A percentile compares a stretch with the other conserved stretches of the same genome.
phyloP scores from a whole-genome alignment of 1,139 yeast species.

The Hanseniaspora uvarum region DNA sequence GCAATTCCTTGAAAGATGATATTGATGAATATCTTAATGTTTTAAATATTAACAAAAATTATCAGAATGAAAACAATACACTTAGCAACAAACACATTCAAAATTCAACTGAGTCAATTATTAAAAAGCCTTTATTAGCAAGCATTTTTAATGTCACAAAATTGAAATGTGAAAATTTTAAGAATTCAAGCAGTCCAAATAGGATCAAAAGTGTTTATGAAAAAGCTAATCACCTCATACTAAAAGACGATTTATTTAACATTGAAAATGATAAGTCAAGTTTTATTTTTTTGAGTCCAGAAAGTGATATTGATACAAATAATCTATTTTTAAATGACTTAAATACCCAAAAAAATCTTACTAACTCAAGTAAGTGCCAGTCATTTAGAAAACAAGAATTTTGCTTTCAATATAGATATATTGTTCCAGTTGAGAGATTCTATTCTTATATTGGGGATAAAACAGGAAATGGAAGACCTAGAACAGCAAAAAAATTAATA shows the following conservation, averaged over 20 bases:
- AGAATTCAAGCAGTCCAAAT: too few species aligned
- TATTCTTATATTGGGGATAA: not conserved
- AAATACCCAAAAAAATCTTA: not conserved
- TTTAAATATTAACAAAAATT: not conserved
- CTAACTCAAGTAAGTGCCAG: not conserved
- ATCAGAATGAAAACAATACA: not conserved
- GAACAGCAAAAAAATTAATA: not conserved
- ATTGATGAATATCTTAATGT: slow-evolving; percentile 2
- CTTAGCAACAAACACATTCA: not conserved
- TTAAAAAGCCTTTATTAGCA: not conserved
- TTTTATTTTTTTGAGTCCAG: slow-evolving; percentile 6
- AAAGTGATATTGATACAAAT: slow-evolving; percentile 5
- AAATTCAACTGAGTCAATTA: not conserved
- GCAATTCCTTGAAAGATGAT: slow-evolving; percentile 2
- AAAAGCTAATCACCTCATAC: not conserved
- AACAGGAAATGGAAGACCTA: not conserved
- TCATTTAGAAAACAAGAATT: not conserved
- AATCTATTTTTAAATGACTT: not conserved
- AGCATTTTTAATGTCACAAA: not conserved
- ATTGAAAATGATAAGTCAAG: not conserved
- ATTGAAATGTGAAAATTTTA: too few species aligned
- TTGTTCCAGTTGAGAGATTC: slow-evolving; percentile 1
- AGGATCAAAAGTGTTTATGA: not conserved
- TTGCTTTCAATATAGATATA: not conserved
- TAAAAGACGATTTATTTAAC: slow-evolving; percentile 3